These are phyloP conservation scores for Dipteronia dyeriana DNA, from an alignment of 345 rosid species.

Conservation along the genomic window DNA sequence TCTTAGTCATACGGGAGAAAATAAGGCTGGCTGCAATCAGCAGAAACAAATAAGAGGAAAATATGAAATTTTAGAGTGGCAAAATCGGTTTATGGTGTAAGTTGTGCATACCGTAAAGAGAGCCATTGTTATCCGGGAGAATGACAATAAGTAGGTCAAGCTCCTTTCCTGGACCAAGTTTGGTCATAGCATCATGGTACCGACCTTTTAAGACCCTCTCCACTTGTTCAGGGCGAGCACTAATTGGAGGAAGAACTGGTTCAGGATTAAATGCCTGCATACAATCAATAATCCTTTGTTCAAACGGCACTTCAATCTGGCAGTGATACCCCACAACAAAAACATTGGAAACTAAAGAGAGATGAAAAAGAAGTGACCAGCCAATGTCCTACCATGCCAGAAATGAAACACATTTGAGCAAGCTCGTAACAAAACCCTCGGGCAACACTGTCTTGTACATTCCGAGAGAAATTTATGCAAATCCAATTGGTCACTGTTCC, in stretches of 20 bases:
- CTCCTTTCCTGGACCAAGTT: constrained; percentile 63
- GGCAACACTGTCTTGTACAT: constrained; percentile 72
- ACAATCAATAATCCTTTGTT: constrained; percentile 14
- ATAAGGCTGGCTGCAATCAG: background rate
- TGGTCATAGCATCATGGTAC: constrained; percentile 82
- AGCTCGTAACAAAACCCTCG: constrained; percentile 84
- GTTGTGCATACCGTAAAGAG: constrained; percentile 74
- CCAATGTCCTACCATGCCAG: constrained; percentile 79
- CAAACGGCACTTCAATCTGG: background rate
- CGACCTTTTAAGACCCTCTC: constrained; percentile 78
- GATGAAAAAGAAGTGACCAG: background rate
- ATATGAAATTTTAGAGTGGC: background rate
- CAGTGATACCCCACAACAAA: background rate
- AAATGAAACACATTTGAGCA: constrained; percentile 84
- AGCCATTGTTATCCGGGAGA: constrained; percentile 95
- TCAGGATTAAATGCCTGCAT: constrained; percentile 73
- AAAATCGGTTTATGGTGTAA: background rate
- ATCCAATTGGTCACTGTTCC: constrained; percentile 89
- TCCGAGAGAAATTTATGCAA: constrained; percentile 88
- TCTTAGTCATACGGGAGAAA: background rate
- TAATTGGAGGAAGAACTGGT: constrained; percentile 67
- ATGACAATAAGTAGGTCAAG: constrained; percentile 93
- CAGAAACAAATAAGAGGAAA: background rate
- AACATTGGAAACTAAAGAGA: background rate
- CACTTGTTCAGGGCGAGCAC: constrained; percentile 89